These are phyloP conservation scores for Leccinum subgranulosum DNA, from an alignment of 768 basidiomycete genomes.

Conservation along the genomic window DNA sequence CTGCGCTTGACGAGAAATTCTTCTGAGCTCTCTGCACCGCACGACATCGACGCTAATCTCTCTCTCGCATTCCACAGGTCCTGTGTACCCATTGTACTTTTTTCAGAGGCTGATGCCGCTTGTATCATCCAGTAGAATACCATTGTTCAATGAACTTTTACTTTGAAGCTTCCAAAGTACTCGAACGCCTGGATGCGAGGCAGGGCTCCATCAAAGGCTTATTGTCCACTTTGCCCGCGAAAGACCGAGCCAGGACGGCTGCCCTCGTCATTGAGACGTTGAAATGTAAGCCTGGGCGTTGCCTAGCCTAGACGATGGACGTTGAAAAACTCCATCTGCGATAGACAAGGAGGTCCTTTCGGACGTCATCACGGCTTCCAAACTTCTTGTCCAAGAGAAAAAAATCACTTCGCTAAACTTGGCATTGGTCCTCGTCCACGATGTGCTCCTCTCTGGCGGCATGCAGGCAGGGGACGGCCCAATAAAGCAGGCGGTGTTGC, in stretches of 20 bases:
- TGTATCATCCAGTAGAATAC: slow-evolving; percentile 28
- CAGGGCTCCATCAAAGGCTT: slow-evolving; percentile 92
- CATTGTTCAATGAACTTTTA: slow-evolving; percentile 83
- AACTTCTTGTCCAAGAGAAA: slow-evolving; percentile 71
- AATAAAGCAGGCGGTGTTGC: slow-evolving; percentile 79
- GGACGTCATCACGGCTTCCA: slow-evolving; percentile 64
- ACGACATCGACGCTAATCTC: slow-evolving; percentile 27
- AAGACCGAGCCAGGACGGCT: slow-evolving; percentile 72
- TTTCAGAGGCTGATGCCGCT: slow-evolving; percentile 23
- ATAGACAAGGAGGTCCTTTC: slow-evolving; percentile 76
- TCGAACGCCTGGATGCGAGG: slow-evolving; percentile 85
- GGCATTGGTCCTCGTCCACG: slow-evolving; percentile 86
- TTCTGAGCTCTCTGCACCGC: slow-evolving; percentile 22
- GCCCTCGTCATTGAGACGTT: slow-evolving; percentile 92
- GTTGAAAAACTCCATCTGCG: slow-evolving; percentile 2
- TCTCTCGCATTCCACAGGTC: slow-evolving; percentile 11
- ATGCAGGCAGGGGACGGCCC: slow-evolving; percentile 92
- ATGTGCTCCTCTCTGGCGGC: slow-evolving; percentile 76
- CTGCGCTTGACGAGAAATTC: slow-evolving; percentile 48
- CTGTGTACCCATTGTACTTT: slow-evolving; percentile 13
- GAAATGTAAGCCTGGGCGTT: slow-evolving; percentile 65
- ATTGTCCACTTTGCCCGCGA: slow-evolving; percentile 68
- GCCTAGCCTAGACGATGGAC: background rate
- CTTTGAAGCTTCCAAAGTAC: slow-evolving; percentile 78
- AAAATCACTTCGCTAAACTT: slow-evolving; percentile 73